Percentiles rank a stretch among this genome's conserved stretches.
phyloP scores from a whole-genome alignment of 1,284 basidiomycete genomes.

The Pyrrhoderma noxium region DNA sequence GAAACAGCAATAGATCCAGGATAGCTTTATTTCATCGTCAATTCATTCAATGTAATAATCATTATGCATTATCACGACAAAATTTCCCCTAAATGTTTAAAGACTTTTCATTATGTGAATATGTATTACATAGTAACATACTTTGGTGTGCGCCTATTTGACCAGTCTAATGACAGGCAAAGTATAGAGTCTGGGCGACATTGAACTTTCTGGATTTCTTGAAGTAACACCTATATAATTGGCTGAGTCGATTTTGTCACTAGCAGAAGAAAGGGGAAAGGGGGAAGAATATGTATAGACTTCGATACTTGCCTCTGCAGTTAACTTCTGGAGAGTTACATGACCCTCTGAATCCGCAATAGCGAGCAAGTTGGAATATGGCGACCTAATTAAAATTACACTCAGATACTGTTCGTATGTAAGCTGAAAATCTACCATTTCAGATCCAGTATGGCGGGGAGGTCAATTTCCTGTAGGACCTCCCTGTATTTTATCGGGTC shows the following conservation, averaged over 20 bases:
- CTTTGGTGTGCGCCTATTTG: conserved; percentile 43
- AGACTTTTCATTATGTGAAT: too few species aligned
- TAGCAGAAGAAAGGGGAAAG: not conserved
- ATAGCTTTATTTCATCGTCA: conserved; percentile 29
- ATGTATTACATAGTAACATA: not conserved
- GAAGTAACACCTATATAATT: conserved; percentile 38
- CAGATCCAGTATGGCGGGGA: conserved; percentile 85
- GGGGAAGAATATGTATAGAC: too few species aligned
- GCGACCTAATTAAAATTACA: too few species aligned
- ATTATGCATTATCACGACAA: too few species aligned
- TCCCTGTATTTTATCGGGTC: too few species aligned
- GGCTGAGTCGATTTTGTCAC: not conserved
- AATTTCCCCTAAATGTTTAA: too few species aligned
- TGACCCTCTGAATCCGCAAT: conserved; percentile 82
- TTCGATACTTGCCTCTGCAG: conserved; percentile 34
- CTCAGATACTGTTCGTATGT: too few species aligned
- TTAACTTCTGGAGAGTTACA: conserved; percentile 55
- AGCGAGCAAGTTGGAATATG: conserved; percentile 44
- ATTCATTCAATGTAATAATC: too few species aligned
- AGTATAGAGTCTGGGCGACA: conserved; percentile 55
- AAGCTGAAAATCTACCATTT: too few species aligned
- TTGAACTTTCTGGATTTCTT: conserved; percentile 40
- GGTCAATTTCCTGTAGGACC: conserved; percentile 60
- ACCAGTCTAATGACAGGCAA: conserved; percentile 87
- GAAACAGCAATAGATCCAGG: conserved; percentile 67